Base-by-base conservation (phyloP, 2,329 filamentous ascomycete genomes). In the Aureobasidium zeae region DNA sequence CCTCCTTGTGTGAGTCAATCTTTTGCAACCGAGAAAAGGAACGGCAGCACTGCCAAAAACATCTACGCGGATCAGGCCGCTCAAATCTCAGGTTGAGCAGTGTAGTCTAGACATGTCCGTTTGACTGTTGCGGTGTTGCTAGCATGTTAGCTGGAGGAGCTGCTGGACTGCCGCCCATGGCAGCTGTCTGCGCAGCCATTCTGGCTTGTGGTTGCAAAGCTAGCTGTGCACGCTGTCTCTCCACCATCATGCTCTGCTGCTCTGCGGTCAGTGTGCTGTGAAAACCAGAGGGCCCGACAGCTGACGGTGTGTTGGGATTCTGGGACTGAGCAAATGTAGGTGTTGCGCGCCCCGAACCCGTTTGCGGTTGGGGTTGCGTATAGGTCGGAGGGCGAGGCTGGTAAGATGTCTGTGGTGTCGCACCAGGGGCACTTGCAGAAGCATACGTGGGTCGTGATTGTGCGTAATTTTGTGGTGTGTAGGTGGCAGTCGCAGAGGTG, bases 191-290 rank as follows among this genome's bases (percentile, higher is more conserved):
- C 13, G 42, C 41, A 2, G 54, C 49, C 19, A 51, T 24, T 6
- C 48, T 19, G 26, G 38, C 34, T 31, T 47, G 44, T 52, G 38
- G 58, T 37, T 63, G 60, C 38, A 55, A 52, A 13, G 57, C 58
- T n/a, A 63, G 39, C 35, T 61, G 57, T 35, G 56, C 59, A 21
- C 58, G 52, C 44, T 63, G 59, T 20, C 58, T 54, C 24, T 63
- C 61, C 50, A 63, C 55, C 51, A 65, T 57, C 30, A 48, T 53
- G 17, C 55, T 51, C 34, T 64, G 61, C 43, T 63, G 51, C 43
- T 55, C 55, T 13, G 51, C 47, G 13, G 55, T 62, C 52, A 63
- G 53, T 43, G 57, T 48, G n/a, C 52, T 54, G 28, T 53, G 50
- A 31, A 53, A 57, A 9, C 55, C 54, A 32, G 46, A 54, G 5